Percentiles rank a stretch among this genome's conserved stretches.
These are phyloP conservation scores for Paramyrothecium roridum DNA, from an alignment of 2,329 filamentous ascomycete genomes.

Conservation along the genomic window DNA sequence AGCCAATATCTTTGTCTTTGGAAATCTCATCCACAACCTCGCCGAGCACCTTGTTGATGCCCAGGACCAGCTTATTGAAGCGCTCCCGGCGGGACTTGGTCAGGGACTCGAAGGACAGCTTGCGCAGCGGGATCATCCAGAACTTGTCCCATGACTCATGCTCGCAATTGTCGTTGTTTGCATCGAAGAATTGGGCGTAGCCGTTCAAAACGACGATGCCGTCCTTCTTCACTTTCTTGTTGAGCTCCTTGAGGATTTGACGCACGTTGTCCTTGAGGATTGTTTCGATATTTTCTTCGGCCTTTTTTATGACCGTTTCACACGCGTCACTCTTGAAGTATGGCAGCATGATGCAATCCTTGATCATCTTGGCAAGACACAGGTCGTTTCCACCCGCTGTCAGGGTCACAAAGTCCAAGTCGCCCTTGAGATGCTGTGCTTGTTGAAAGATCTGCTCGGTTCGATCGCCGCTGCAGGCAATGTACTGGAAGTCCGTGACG, in stretches of 20 bases:
- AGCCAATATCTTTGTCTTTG: conserved; percentile 9
- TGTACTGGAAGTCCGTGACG: conserved; percentile 23
- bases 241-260: conserved; percentile 17
- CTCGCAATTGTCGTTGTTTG: conserved; percentile 16
- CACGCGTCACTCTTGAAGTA: conserved; percentile 12
- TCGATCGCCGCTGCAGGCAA: conserved; percentile 22
- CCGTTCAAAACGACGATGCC: conserved; percentile 23
- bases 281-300: conserved; percentile 15
- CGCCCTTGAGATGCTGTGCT: conserved; percentile 15
- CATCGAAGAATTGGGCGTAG: conserved; percentile 30
- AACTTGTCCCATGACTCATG: conserved; percentile 5
- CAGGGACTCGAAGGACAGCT: conserved; percentile 5
- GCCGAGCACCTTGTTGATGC: conserved; percentile 22
- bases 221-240: conserved; percentile 23
- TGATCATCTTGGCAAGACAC: conserved; percentile 21
- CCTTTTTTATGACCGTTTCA: conserved; percentile 5
- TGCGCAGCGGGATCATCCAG: too few species aligned
- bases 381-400: conserved; percentile 35
- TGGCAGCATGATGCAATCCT: conserved; percentile 15
- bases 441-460: conserved; percentile 22
- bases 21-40: conserved; percentile 19
- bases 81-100: conserved; percentile 20
- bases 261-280: conserved; percentile 24
- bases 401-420: conserved; percentile 29
- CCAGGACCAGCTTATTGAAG: conserved; percentile 22